phyloP scores from a whole-genome alignment of 352 stramenopile species.

The Globisporangium cystogenes region DNA sequence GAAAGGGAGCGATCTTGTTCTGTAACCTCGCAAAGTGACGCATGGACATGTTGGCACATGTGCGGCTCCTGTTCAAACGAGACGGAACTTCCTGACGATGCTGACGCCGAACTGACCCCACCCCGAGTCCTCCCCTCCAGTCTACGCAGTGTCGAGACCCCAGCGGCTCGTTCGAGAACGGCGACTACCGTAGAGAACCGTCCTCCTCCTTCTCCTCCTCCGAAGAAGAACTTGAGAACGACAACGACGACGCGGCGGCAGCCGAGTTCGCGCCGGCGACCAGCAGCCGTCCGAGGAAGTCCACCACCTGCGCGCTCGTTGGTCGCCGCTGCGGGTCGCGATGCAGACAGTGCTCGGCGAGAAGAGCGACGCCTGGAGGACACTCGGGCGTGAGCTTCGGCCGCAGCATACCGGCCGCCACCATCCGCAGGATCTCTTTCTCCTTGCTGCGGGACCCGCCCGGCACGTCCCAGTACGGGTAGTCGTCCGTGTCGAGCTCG shows the following conservation, averaged over 20 bases:
- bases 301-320: slow-evolving; percentile 45
- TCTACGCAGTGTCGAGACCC: no score
- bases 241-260: no score
- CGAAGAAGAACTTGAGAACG: not conserved
- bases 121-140: no score
- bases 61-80: no score
- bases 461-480: slow-evolving; percentile 55
- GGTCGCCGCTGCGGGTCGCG: slow-evolving; percentile 50
- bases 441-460: slow-evolving; percentile 44
- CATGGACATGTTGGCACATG: no score
- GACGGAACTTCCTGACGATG: no score
- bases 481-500: slow-evolving; percentile 53
- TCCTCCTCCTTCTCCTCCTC: not conserved
- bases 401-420: slow-evolving; percentile 44
- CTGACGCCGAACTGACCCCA: no score
- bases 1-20: no score
- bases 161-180: not conserved
- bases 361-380: slow-evolving; percentile 28
- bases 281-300: slow-evolving; percentile 44
- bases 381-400: slow-evolving; percentile 46
- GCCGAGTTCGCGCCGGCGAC: not conserved
- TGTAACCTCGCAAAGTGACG: no score
- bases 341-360: slow-evolving; percentile 43
- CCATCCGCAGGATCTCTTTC: slow-evolving; percentile 54
- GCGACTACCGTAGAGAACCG: not conserved